phyloP scores from a whole-genome alignment of 1,284 basidiomycete genomes.

The Leccinum subatratum region DNA sequence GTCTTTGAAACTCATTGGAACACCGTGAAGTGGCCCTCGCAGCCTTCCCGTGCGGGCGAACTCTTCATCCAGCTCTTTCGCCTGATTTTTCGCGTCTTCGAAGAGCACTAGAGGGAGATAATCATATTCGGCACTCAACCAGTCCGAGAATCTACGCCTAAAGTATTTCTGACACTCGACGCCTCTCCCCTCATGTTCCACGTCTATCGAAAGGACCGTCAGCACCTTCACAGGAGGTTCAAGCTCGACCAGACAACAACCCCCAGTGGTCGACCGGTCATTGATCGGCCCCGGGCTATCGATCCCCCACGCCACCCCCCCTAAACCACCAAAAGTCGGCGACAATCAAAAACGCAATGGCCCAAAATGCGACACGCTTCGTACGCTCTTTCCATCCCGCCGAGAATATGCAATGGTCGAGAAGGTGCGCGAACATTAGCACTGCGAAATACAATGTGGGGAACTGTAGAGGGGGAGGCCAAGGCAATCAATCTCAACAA shows the following conservation, averaged over 20 bases:
- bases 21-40: slow-evolving; percentile 73
- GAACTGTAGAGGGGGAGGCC: slow-evolving; percentile 45
- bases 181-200: no score
- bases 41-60: slow-evolving; percentile 57
- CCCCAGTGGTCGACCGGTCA: slow-evolving; percentile 59
- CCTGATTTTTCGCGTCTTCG: slow-evolving; percentile 58
- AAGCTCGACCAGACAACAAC: slow-evolving; percentile 40
- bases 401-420: slow-evolving; percentile 90
- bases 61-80: slow-evolving; percentile 60
- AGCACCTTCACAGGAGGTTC: no score
- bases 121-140: background rate
- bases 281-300: slow-evolving; percentile 64
- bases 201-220: no score
- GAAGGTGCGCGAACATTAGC: slow-evolving; percentile 82
- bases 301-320: slow-evolving; percentile 81
- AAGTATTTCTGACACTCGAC: no score
- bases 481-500: background rate
- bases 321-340: slow-evolving; percentile 92
- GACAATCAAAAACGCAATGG: slow-evolving; percentile 58
- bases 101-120: slow-evolving; percentile 55
- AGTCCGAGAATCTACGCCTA: background rate
- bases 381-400: slow-evolving; percentile 60
- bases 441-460: slow-evolving; percentile 96
- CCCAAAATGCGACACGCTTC: slow-evolving; percentile 71
- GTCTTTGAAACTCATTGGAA: slow-evolving; percentile 78